Base-by-base conservation (phyloP, 305 asterid genomes). In the Rubia tinctorum region DNA sequence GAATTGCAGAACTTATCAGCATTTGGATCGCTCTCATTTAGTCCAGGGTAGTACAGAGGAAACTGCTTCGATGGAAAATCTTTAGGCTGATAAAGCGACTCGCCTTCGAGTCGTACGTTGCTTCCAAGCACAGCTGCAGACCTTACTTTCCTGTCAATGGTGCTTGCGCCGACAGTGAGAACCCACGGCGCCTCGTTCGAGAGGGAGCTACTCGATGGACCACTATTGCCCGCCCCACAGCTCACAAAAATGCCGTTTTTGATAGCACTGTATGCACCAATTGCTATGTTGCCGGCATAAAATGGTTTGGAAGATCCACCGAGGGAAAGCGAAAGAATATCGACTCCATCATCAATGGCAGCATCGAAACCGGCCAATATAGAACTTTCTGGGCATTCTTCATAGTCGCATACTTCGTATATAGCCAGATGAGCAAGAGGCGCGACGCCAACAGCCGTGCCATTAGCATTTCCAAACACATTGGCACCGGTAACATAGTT, bases 401-500 rank as follows among this genome's bases (percentile, higher is more conserved):
- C 11, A 25, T 7, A 12, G 30, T 0, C 0, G 40, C 90, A 84
- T 1, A 86, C 88, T 72, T 81, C 82, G 44, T 88, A 88, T n/a
- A 80, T 14, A 0, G 94, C 90, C 68, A 88, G 37, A 61, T 85
- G 94, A 20, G 91, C 94, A 8, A 68, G 82, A 7, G 90, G 88
- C 0, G 90, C 91, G 6, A 85, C 20, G 0, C 94, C 90, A 1
- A n/a, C 87, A 0, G 91, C 93, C 0, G 88, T 88, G 18, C 93
- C 91, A 9, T 84, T 83, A 1, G 86, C 91, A 42, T 77, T 82
- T 40, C 90, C 86, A 37, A 40, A 81, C 45, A 77, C 73, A 66
- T 61, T 84, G n/a, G n/a, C n/a, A n/a, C n/a, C n/a, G n/a, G n/a
- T n/a, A n/a, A n/a, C n/a, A n/a, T n/a, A n/a, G n/a, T 77, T 82